Conservation (phyloP, 2,329 filamentous ascomycete species). For the Fusarium sp. region DNA sequence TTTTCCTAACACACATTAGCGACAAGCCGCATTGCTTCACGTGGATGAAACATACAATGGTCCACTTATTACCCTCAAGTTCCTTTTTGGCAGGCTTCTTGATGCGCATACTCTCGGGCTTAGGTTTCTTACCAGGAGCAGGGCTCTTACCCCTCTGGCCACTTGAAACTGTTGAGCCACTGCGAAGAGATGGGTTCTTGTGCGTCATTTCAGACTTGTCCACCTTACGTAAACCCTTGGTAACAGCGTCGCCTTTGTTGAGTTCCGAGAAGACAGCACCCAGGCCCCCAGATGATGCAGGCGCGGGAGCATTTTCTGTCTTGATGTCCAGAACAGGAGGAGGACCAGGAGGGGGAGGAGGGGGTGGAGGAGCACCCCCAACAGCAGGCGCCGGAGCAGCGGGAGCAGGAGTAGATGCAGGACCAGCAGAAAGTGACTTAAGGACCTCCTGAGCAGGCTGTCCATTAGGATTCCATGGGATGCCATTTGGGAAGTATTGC, state of each 20-base stretch:
- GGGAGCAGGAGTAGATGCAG: conserved; percentile 47
- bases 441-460: conserved; percentile 75
- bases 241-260: conserved; percentile 90
- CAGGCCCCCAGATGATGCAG: conserved; percentile 74
- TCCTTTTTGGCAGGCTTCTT: conserved; percentile 85
- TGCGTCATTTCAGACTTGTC: conserved; percentile 98
- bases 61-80: conserved; percentile 92
- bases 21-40: neutral
- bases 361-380: conserved; percentile 62
- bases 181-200: conserved; percentile 91
- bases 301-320: conserved; percentile 49
- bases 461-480: conserved; percentile 87
- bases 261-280: conserved; percentile 91
- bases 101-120: conserved; percentile 84
- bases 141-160: conserved; percentile 80
- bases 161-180: conserved; percentile 75
- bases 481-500: conserved; percentile 80
- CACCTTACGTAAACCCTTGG: conserved; percentile 89
- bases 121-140: conserved; percentile 86
- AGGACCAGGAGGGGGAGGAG: conserved; percentile 69
- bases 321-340: conserved; percentile 73
- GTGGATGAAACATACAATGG: conserved; percentile 67
- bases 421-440: conserved; percentile 61
- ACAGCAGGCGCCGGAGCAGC: conserved; percentile 54
- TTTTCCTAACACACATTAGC: conserved; percentile 73